A percentile compares a stretch with the other conserved stretches of the same genome.
Conservation (phyloP, 2,329 filamentous ascomycete genomes). For the Tolypocladium amazonense region DNA sequence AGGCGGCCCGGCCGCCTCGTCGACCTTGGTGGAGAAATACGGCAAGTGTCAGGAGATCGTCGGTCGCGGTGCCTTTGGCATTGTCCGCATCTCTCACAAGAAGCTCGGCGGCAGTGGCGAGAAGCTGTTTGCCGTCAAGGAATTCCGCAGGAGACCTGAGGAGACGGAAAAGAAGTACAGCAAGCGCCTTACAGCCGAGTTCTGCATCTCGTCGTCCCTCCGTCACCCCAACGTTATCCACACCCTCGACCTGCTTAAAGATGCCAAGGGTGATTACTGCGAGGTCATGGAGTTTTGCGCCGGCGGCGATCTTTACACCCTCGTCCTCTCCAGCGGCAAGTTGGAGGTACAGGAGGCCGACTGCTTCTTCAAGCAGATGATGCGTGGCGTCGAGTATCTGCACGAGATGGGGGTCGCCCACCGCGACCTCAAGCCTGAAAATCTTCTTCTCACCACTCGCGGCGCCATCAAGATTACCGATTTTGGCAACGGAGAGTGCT, state of each 20-base stretch:
- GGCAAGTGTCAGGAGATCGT: slow-evolving; percentile 97
- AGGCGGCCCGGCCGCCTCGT: slow-evolving; percentile 57
- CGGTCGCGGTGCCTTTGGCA: slow-evolving; percentile 90
- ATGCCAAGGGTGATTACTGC: slow-evolving; percentile 94
- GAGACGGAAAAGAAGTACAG: slow-evolving; percentile 97
- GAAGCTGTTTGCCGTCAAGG: slow-evolving; percentile 94
- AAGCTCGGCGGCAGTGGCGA: slow-evolving; percentile 72
- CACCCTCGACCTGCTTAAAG: slow-evolving; percentile 88
- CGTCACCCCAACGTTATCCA: slow-evolving; percentile 97
- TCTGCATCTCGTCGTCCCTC: slow-evolving; percentile 95
- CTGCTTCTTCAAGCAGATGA: slow-evolving; percentile 98
- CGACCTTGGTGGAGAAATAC: slow-evolving; percentile 85
- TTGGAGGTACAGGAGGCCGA: slow-evolving; percentile 89
- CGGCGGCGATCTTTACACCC: slow-evolving; percentile 87
- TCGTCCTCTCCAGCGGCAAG: slow-evolving; percentile 84
- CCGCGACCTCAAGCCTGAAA: slow-evolving; percentile 93
- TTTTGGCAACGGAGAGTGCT: slow-evolving; percentile 97
- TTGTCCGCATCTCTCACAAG: slow-evolving; percentile 96
- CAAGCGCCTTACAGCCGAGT: slow-evolving; percentile 92
- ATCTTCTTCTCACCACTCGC: slow-evolving; percentile 83
- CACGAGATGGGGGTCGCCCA: slow-evolving; percentile 99
- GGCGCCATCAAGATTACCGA: slow-evolving; percentile 96
- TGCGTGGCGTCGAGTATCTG: slow-evolving; percentile 98
- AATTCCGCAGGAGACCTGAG: slow-evolving; percentile 87
- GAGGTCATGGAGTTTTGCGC: slow-evolving; percentile 99